A percentile compares a stretch with the other conserved stretches of the same genome.
Conservation (phyloP, 352 stramenopile species). For the Phytophthora multivora region DNA sequence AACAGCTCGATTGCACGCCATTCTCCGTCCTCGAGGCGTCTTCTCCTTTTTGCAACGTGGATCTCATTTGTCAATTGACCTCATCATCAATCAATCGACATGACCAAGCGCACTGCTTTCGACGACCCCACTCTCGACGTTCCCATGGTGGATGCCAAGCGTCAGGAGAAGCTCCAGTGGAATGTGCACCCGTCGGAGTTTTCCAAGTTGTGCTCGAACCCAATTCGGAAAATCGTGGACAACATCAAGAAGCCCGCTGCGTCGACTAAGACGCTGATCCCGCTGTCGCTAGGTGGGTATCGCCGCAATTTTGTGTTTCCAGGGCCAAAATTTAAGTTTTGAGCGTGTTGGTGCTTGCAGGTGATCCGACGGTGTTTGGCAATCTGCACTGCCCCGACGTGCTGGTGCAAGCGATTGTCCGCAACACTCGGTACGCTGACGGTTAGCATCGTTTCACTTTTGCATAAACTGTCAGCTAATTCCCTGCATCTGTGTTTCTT, state of each 20-base stretch:
- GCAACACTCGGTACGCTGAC: constrained; percentile 57
- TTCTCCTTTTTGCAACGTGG: background rate
- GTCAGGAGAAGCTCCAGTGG: constrained; percentile 58
- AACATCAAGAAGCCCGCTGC: constrained; percentile 92
- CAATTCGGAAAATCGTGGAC: constrained; percentile 95
- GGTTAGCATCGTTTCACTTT: background rate
- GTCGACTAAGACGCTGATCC: constrained; percentile 91
- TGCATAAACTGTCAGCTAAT: background rate
- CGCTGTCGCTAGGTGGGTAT: constrained; percentile 84
- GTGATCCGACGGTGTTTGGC: constrained; percentile 94
- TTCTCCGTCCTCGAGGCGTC: background rate
- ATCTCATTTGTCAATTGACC: constrained; percentile 26
- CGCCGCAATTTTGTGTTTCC: background rate
- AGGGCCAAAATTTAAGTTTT: background rate
- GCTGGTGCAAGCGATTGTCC: constrained; percentile 76
- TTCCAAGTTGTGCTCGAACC: constrained; percentile 84
- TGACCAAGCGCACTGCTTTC: constrained; percentile 51
- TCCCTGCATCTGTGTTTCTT: background rate
- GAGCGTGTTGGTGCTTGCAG: constrained; percentile 25
- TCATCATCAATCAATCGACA: constrained; percentile 18
- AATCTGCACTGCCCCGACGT: constrained; percentile 92
- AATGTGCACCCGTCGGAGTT: constrained; percentile 74
- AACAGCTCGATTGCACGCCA: constrained; percentile 1
- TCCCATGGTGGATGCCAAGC: constrained; percentile 27
- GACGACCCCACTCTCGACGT: constrained; percentile 29